phyloP scores from a whole-genome alignment of 495 filamentous ascomycete species.

The Lasiosphaeria miniovina region DNA sequence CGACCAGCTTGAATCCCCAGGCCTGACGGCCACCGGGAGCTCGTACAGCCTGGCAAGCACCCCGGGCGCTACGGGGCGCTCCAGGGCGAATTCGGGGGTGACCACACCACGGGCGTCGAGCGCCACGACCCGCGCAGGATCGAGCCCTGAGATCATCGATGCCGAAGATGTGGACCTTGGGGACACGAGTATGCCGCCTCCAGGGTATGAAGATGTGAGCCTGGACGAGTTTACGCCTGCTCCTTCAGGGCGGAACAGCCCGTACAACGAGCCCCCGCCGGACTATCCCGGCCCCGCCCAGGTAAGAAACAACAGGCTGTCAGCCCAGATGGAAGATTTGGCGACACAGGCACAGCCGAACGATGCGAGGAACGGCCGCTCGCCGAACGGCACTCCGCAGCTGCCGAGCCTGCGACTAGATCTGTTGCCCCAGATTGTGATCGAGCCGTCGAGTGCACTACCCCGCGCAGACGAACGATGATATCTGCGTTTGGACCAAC shows the following conservation, averaged over 20 bases:
- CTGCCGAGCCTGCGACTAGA: conserved; percentile 44
- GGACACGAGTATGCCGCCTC: conserved; percentile 47
- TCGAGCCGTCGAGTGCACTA: conserved; percentile 48
- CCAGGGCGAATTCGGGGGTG: conserved; percentile 26
- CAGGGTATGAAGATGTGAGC: conserved; percentile 55
- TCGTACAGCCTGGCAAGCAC: conserved; percentile 22
- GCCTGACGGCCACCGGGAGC: conserved; percentile 23
- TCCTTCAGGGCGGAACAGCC: conserved; percentile 33
- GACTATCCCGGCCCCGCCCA: conserved; percentile 42
- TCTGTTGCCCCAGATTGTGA: conserved; percentile 48
- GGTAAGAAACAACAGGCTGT: conserved; percentile 30
- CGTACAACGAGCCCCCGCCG: conserved; percentile 46
- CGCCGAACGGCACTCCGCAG: conserved; percentile 36
- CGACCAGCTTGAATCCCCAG: conserved; percentile 20
- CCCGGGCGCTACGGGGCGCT: conserved; percentile 15
- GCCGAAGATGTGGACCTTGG: conserved; percentile 46
- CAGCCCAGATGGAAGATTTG: conserved; percentile 31
- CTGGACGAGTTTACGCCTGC: conserved; percentile 38
- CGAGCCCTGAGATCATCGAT: conserved; percentile 42
- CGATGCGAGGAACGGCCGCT: conserved; percentile 19
- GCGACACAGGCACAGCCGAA: conserved; percentile 15
- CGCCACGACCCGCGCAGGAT: conserved; percentile 30
- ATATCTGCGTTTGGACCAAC: too few species aligned
- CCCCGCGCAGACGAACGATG: conserved; percentile 10
- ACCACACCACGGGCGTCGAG: conserved; percentile 24